Conservation (phyloP, 2,329 filamentous ascomycete genomes). For the Plenodomus tracheiphilus region DNA sequence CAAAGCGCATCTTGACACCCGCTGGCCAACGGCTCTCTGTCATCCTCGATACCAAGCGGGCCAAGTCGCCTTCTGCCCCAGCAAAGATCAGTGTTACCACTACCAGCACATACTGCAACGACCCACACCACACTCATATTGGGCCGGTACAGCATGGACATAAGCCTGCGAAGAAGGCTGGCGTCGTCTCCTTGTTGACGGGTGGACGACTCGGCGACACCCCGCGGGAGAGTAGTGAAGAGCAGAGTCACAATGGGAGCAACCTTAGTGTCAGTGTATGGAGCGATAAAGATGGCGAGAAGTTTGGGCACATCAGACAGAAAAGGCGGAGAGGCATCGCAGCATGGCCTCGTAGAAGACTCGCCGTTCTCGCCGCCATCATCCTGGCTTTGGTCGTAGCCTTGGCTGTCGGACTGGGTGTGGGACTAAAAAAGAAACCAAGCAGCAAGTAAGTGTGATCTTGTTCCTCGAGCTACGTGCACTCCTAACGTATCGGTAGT, state of each 20-base stretch:
- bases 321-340: constrained; percentile 19
- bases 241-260: constrained; percentile 25
- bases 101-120: constrained; percentile 34
- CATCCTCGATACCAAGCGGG: constrained; percentile 41
- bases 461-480: no score
- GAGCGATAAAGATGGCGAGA: constrained; percentile 40
- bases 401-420: constrained; percentile 43
- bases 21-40: constrained; percentile 48
- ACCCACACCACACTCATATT: constrained; percentile 29
- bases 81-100: constrained; percentile 33
- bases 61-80: constrained; percentile 21
- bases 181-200: constrained; percentile 23
- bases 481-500: constrained; percentile 5
- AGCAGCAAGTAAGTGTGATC: constrained; percentile 21
- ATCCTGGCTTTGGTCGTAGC: constrained; percentile 43
- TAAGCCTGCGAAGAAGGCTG: constrained; percentile 16
- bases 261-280: constrained; percentile 43
- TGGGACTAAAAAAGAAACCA: constrained; percentile 48
- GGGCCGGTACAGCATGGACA: constrained; percentile 23
- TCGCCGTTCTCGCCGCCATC: constrained; percentile 40
- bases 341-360: constrained; percentile 46
- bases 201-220: constrained; percentile 31
- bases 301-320: constrained; percentile 32
- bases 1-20: constrained; percentile 49
- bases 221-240: constrained; percentile 36